Base-by-base conservation (phyloP, 2,329 filamentous ascomycete species). In the Ophiostoma tasmaniense region DNA sequence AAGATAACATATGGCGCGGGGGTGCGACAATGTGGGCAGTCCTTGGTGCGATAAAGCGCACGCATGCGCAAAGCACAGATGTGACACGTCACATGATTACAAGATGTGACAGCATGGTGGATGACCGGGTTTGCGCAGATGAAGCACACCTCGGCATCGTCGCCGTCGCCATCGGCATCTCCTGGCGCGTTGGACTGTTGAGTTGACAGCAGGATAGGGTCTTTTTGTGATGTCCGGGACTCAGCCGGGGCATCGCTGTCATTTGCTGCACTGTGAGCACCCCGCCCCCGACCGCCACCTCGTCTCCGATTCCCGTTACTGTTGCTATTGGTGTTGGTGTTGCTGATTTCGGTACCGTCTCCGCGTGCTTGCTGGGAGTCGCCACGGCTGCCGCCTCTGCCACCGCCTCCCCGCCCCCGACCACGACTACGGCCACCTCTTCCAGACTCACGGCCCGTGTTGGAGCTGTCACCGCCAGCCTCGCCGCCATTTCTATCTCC, bases 41-140 rank as follows among this genome's bases (percentile, higher is more conserved):
- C 91, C 78, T 96, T 96, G 71, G 89, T 96, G 82, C 97, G 98
- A 80, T 98, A 99, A 62, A 99, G 81, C 0, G 94, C 95, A 74
- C 95, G 87, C 86, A 98, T 87, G 70, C 95, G 87, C 74, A 99
- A 81, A 11, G 93, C 90, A 78, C 95, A 99, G 73, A 98, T 97
- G 80, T 99, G 95, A 77, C 95, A 99, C 66, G 94, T 97, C 69
- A 91, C 87, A 80, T 99, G 95, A 78, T 97, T 98, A 80, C 95
- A 99, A 25, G 95, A 94, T 39, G 93, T 89, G 73, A 99, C 88
- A 11, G 93, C 90, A 74, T 92, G 89, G 81, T 98, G 93, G 66
- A 90, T 87, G 65, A 99, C 89, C 1, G 89, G 87, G 73, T 93
- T 97, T 69, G 95, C 94, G 79, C 95, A 99, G 76, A 99, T 99